Evolutionary conservation across 2,329 filamentous ascomycete genomes (phyloP), one percentile per base, ranked within the genome.

Genomic region (Alternaria gansuensis): DNA sequence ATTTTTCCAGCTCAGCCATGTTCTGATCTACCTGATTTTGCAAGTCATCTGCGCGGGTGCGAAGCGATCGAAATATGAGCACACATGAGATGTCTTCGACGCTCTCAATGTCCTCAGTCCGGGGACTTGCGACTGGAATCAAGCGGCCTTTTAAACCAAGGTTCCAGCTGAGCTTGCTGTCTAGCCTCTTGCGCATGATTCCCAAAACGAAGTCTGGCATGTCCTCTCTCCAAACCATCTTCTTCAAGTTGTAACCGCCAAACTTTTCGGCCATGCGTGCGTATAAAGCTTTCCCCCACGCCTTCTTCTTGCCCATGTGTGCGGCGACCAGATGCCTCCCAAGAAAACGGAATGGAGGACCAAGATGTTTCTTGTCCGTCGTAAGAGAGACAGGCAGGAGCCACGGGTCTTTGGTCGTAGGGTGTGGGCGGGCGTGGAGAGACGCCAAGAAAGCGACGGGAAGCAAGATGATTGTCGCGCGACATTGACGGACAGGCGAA

Each of bases 401-500:
- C 85, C 86, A 90, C 0, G 83, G 78, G 2, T 77, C 66, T 0
- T 75, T 70, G 0, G 84, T 85, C 9, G 81, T 76, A 0, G 88
- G 87, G 54, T 90, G 83, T 1, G 77, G 70, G 11, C 87, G 77
- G 2, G 87, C 68, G 28, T 83, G 81, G 59, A 92, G 87, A 31
- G 85, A 80, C 54, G 90, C 84, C 4, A 91, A 78, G 70, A 92
- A 89, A 67, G 83, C 87, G 13, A 74, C 76, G 1, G 90, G 90
- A 6, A 91, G 74, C 1, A 70, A 69, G 0, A 74, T 70, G 0
- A 68, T 60, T 1, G 87, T 87, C 31, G 83, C 70, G 23, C 75
- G 68, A 67, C 88, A 91, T 56, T 73, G 66, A 53, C 90, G 86
- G 23, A 88, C 56, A 0, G 87, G 85, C 0, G 84, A 84, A 29